A percentile compares a stretch with the other conserved stretches of the same genome.
These are phyloP conservation scores for Rosa rugosa DNA, from an alignment of 306 rosid species.

Conservation along the genomic window DNA sequence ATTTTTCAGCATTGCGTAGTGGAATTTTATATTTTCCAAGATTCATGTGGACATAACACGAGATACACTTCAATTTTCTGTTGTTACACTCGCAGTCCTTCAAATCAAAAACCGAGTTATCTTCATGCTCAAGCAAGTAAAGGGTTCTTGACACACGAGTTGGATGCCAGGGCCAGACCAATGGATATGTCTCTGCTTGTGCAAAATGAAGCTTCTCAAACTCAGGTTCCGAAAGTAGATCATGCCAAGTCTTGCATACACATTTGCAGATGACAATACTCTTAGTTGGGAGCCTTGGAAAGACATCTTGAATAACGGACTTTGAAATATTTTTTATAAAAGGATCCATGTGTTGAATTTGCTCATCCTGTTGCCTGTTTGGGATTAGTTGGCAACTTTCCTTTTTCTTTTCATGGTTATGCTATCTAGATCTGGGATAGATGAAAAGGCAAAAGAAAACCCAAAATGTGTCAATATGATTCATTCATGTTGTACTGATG, in stretches of 20 bases:
- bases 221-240: conserved; percentile 26
- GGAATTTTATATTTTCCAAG: conserved; percentile 33
- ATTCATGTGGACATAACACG: neutral
- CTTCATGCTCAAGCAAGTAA: conserved; percentile 21
- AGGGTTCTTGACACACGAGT: conserved; percentile 2
- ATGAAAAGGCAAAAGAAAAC: neutral
- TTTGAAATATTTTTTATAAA: conserved; percentile 11
- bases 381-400: neutral
- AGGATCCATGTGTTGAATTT: neutral
- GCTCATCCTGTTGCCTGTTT: neutral
- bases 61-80: neutral
- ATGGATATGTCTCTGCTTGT: neutral
- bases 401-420: neutral
- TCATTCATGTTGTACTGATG: too few species aligned
- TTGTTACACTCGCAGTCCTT: neutral
- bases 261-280: conserved; percentile 28
- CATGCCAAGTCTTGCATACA: conserved; percentile 23
- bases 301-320: neutral
- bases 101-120: neutral
- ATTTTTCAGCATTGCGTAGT: conserved; percentile 17
- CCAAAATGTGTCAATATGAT: too few species aligned
- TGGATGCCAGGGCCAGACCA: conserved; percentile 13
- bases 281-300: conserved; percentile 19
- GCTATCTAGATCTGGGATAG: neutral
- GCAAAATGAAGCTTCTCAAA: conserved; percentile 23